Percentiles rank a stretch among this genome's conserved stretches.
These are phyloP conservation scores for Vachellia collinsii DNA, from an alignment of 306 rosid genomes.

Conservation along the genomic window DNA sequence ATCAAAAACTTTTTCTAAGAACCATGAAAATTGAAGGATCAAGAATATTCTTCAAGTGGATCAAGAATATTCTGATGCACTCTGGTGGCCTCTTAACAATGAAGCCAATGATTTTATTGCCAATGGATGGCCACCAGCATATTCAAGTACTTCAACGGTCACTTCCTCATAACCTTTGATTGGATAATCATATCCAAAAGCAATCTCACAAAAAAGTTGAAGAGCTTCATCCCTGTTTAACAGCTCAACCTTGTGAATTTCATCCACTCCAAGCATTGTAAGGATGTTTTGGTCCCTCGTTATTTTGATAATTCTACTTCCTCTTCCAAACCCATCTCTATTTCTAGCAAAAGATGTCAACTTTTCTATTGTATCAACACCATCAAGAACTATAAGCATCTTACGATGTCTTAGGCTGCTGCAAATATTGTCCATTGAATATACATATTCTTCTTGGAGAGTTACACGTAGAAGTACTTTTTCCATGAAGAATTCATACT, in stretches of 20 bases:
- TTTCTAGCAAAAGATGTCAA: background rate
- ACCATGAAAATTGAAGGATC: background rate
- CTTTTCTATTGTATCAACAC: background rate
- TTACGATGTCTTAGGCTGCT: background rate
- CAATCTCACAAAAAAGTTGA: background rate
- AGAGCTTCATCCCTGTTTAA: background rate
- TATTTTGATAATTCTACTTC: background rate
- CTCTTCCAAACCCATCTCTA: background rate
- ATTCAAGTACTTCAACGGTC: background rate
- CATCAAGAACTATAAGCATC: background rate
- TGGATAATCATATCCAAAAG: background rate
- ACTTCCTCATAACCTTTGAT: background rate
- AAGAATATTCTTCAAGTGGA: background rate
- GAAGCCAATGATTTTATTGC: background rate
- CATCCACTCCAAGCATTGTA: background rate
- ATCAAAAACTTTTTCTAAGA: background rate
- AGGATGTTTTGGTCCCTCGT: background rate
- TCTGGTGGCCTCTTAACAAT: background rate
- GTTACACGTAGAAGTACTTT: background rate
- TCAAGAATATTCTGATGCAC: background rate
- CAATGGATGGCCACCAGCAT: background rate
- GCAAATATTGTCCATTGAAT: background rate
- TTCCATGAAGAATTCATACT: background rate
- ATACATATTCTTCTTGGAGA: background rate
- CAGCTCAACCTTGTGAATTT: background rate